A percentile compares a stretch with the other conserved stretches of the same genome.
These are phyloP conservation scores for Physcomitrium patens DNA, from an alignment of 225 moss, liverwort and hornwort species.

Conservation along the genomic window DNA sequence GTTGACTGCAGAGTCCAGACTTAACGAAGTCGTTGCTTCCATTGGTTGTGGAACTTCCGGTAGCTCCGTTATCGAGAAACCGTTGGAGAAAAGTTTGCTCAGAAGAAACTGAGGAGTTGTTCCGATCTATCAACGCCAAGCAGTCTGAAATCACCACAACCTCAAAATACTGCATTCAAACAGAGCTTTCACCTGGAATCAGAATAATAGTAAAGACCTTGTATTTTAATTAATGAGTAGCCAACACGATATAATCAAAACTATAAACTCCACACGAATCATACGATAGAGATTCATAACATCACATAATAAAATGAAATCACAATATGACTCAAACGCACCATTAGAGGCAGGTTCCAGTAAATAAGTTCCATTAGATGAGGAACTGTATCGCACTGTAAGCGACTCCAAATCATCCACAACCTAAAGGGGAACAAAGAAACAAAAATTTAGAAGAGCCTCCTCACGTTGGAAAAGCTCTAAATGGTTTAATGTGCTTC, in stretches of 20 bases:
- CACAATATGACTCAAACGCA: slow-evolving; percentile 7
- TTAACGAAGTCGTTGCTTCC: slow-evolving; percentile 42
- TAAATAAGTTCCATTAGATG: slow-evolving; percentile 51
- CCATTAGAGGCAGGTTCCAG: slow-evolving; percentile 40
- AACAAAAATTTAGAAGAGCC: neutral
- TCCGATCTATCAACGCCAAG: slow-evolving; percentile 48
- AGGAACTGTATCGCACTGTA: slow-evolving; percentile 51
- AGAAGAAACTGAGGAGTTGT: slow-evolving; percentile 34
- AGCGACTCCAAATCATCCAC: slow-evolving; percentile 76
- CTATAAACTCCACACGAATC: neutral
- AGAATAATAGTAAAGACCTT: too few species aligned
- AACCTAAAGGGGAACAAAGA: slow-evolving; percentile 39
- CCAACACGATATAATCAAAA: neutral
- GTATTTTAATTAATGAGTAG: too few species aligned
- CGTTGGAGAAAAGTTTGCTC: slow-evolving; percentile 72
- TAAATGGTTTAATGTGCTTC: neutral
- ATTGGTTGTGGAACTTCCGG: slow-evolving; percentile 64
- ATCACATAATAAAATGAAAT: neutral
- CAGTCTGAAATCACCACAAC: neutral
- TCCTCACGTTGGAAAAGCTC: neutral
- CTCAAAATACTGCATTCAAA: neutral
- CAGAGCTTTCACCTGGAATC: neutral
- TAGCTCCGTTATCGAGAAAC: slow-evolving; percentile 69
- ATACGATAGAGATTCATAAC: neutral
- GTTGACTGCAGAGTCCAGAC: slow-evolving; percentile 39